Evolutionary conservation across 495 filamentous ascomycete species (phyloP).

Genomic region (Achaetomiella virescens): DNA sequence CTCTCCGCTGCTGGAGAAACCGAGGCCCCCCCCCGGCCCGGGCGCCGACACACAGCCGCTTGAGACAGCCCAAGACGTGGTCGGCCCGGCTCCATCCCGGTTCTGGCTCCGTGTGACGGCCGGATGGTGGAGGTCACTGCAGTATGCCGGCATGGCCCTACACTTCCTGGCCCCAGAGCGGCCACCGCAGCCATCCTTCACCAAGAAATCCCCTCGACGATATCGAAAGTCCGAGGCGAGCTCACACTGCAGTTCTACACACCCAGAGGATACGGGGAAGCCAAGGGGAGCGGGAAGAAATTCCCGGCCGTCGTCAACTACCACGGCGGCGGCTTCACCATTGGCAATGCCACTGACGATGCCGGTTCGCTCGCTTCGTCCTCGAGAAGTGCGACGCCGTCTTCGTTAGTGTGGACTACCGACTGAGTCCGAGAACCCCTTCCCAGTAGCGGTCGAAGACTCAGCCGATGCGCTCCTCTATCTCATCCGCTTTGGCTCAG

Average conservation of each 20-base stretch:
- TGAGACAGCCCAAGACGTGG: slow-evolving; percentile 34
- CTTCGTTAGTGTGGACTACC: slow-evolving; percentile 68
- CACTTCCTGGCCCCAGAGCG: slow-evolving; percentile 63
- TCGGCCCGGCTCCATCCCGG: slow-evolving; percentile 43
- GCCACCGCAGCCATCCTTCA: slow-evolving; percentile 62
- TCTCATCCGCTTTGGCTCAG: slow-evolving; percentile 52
- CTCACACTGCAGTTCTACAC: slow-evolving; percentile 78
- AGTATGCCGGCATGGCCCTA: slow-evolving; percentile 71
- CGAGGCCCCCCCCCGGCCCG: background rate
- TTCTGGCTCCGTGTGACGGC: slow-evolving; percentile 70
- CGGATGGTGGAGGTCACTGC: slow-evolving; percentile 68
- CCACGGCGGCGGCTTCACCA: slow-evolving; percentile 72
- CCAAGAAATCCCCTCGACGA: slow-evolving; percentile 55
- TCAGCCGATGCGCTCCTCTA: slow-evolving; percentile 64
- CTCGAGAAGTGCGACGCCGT: slow-evolving; percentile 49
- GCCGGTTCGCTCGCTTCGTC: slow-evolving; percentile 56
- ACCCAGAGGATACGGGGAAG: slow-evolving; percentile 54
- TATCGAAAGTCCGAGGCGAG: slow-evolving; percentile 46
- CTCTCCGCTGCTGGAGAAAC: slow-evolving; percentile 3
- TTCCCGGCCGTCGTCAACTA: slow-evolving; percentile 66
- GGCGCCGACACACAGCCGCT: slow-evolving; percentile 17
- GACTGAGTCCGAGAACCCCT: slow-evolving; percentile 74
- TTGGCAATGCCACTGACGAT: slow-evolving; percentile 66
- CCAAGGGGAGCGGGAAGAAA: slow-evolving; percentile 47
- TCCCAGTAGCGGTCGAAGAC: slow-evolving; percentile 72